Base-by-base conservation (phyloP, 257 asterid species). In the Fraxinus americana region DNA sequence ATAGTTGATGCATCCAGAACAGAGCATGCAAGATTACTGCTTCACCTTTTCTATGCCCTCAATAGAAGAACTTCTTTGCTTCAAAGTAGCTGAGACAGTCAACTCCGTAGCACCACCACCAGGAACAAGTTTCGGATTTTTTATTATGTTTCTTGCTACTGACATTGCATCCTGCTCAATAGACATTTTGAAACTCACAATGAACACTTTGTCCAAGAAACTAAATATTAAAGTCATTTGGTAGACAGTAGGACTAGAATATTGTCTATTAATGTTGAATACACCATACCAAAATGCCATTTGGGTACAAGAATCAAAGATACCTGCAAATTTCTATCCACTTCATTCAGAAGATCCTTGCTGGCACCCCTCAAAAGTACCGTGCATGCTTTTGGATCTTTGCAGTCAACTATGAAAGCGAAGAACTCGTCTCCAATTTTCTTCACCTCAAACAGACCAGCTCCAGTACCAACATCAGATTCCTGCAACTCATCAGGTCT, bases 31-130 rank as follows among this genome's bases (percentile, higher is more conserved):
- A 54, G 23, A 54, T 54, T 6, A 54, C 27, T 27, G 61, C 43
- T 61, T 78, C 67, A 87, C 99, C 97, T 95, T 95, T 79, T 95
- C 99, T 76, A 91, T 82, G 82, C 98, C 97, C 87, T 93, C 99
- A 82, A 91, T 67, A 16, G 99, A 90, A 38, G 97, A 89, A 82
- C 98, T 91, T 84, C 89, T 95, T 85, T 90, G 97, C 87, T 95
- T 95, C 82, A 93, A 80, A 78, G 81, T 85, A 79, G 97, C 98
- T 72, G 99, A 91, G 73, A 95, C 97, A 80, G 99, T 93, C 84
- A 91, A 85, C 90, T 95, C 99, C 4, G 98, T 90, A 65, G 96
- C 99, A 72, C 99, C 99, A 38, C 99, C 98, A 80, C 99, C 99
- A 5, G 99, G 99, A 52, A 95, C 96, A 67, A 95, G 98, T 84